Percentiles rank a stretch among this genome's conserved stretches.
Evolutionary conservation across 1,284 basidiomycete genomes (phyloP).

Genomic region (Fomitopsis schrenkii): DNA sequence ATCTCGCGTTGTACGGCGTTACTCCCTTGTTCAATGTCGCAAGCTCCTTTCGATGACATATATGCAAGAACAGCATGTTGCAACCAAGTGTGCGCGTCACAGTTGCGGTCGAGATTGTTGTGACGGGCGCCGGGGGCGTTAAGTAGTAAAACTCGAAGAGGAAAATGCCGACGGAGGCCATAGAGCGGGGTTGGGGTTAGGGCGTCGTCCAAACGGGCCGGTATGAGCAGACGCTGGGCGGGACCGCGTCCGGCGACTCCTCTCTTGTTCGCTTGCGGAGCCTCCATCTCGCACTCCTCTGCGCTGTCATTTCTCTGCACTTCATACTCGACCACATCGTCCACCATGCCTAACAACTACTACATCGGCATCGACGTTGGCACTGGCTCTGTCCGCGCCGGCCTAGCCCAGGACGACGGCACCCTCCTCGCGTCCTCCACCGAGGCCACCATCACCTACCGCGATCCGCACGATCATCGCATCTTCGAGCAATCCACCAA

Average conservation of each 20-base stretch:
- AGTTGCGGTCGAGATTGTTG: background rate
- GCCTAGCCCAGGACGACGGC: slow-evolving; percentile 76
- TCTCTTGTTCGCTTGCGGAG: background rate
- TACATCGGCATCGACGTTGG: slow-evolving; percentile 80
- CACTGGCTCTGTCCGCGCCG: slow-evolving; percentile 91
- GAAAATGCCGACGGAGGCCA: slow-evolving; percentile 3
- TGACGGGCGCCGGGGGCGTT: background rate
- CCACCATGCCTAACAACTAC: slow-evolving; percentile 26
- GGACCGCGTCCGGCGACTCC: background rate
- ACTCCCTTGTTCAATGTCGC: too few species aligned
- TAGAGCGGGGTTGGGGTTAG: slow-evolving; percentile 4
- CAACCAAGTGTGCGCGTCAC: background rate
- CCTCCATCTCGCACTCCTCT: background rate
- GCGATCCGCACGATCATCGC: slow-evolving; percentile 79
- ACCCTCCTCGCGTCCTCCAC: slow-evolving; percentile 75
- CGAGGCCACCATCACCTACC: slow-evolving; percentile 80
- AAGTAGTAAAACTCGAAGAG: background rate
- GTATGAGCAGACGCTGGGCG: background rate
- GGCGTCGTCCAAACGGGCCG: background rate
- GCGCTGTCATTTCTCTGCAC: background rate
- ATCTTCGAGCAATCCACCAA: slow-evolving; percentile 94
- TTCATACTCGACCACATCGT: background rate
- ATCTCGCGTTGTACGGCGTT: too few species aligned
- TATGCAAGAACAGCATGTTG: too few species aligned
- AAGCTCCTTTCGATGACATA: too few species aligned